phyloP scores from a whole-genome alignment of 73 alveolate genomes.

The Paramecium sonneborni region DNA sequence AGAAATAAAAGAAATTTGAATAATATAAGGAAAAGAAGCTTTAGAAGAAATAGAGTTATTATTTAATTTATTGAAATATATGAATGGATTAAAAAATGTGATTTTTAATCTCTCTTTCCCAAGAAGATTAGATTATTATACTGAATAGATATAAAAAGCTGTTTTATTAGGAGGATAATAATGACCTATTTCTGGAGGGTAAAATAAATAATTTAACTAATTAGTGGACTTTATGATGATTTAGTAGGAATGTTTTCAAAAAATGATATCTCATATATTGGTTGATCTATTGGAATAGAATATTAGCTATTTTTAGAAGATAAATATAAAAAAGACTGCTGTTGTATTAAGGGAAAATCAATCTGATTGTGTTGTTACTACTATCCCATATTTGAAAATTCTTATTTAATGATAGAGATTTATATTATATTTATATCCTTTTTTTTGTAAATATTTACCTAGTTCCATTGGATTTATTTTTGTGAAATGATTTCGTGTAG shows the following conservation, averaged over 20 bases:
- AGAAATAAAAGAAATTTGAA: slow-evolving; percentile 68
- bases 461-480: background rate
- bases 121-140: slow-evolving; percentile 95
- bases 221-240: background rate
- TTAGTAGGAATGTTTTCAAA: too few species aligned
- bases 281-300: too few species aligned
- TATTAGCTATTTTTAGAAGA: background rate
- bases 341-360: background rate
- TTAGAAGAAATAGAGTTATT: slow-evolving; percentile 82
- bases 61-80: slow-evolving; percentile 69
- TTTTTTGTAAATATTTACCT: background rate
- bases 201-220: too few species aligned
- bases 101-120: slow-evolving; percentile 86
- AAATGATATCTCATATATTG: too few species aligned
- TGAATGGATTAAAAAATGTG: slow-evolving; percentile 69
- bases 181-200: slow-evolving; percentile 67
- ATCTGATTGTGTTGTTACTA: background rate
- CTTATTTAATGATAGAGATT: background rate
- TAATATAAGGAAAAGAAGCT: slow-evolving; percentile 80
- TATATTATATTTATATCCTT: background rate
- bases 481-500: background rate
- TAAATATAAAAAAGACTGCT: background rate
- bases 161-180: slow-evolving; percentile 74
- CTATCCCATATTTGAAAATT: background rate
- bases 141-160: slow-evolving; percentile 92